Evolutionary conservation across 768 basidiomycete species (phyloP).

Genomic region (Panaeolus cyanescens): DNA sequence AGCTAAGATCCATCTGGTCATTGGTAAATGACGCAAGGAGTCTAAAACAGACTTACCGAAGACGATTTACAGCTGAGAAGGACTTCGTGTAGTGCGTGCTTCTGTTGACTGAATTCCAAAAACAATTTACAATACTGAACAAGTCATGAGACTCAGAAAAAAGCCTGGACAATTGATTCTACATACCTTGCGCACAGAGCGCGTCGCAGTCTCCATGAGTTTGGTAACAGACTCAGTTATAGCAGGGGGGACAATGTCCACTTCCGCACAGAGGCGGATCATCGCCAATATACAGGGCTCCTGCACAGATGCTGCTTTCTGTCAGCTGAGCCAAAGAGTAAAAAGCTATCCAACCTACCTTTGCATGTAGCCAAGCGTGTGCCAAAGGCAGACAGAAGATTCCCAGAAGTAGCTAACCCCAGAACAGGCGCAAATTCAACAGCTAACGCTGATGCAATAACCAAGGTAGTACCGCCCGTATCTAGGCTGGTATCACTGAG

Average conservation of each 20-base stretch:
- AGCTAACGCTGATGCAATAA: constrained; percentile 70
- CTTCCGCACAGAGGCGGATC: constrained; percentile 64
- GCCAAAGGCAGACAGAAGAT: constrained; percentile 44
- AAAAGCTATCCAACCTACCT: constrained; percentile 8
- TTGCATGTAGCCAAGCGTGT: constrained; percentile 22
- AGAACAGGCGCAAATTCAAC: constrained; percentile 58
- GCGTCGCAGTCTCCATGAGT: constrained; percentile 44
- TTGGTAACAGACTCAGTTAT: constrained; percentile 43
- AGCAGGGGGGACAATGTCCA: constrained; percentile 49
- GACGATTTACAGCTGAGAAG: constrained; percentile 50
- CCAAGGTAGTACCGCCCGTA: constrained; percentile 59
- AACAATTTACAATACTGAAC: constrained; percentile 75
- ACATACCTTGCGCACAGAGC: constrained; percentile 61
- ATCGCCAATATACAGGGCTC: constrained; percentile 75
- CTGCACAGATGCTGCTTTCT: constrained; percentile 62
- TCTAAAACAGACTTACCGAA: constrained; percentile 41
- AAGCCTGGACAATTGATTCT: not conserved
- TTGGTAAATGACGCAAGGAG: not conserved
- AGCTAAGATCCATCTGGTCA: constrained; percentile 43
- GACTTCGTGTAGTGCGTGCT: constrained; percentile 45
- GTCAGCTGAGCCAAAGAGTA: constrained; percentile 5
- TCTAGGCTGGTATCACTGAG: constrained; percentile 38
- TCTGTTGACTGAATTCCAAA: constrained; percentile 46
- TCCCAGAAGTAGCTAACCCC: constrained; percentile 36
- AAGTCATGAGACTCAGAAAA: constrained; percentile 7